Percentiles rank a stretch among this genome's conserved stretches.
These are phyloP conservation scores for Cladosporium oxysporum DNA, from an alignment of 2,329 filamentous ascomycete genomes.

Conservation along the genomic window DNA sequence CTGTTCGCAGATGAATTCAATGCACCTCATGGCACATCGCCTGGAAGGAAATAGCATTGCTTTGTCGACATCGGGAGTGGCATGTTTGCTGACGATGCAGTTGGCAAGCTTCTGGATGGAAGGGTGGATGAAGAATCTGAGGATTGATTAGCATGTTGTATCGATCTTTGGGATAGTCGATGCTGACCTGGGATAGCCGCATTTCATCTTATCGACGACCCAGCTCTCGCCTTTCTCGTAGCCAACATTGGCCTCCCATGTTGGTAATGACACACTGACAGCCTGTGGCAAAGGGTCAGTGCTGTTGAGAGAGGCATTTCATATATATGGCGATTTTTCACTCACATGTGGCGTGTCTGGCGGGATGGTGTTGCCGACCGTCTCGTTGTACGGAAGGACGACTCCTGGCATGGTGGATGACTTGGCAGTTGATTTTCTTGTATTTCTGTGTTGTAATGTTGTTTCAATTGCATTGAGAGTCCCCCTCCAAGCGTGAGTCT, in stretches of 20 bases:
- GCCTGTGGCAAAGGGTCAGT: slow-evolving; percentile 58
- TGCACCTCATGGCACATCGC: slow-evolving; percentile 69
- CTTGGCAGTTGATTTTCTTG: neutral
- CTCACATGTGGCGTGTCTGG: slow-evolving; percentile 76
- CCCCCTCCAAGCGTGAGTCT: neutral
- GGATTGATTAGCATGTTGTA: neutral
- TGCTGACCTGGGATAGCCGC: slow-evolving; percentile 79
- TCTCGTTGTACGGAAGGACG: slow-evolving; percentile 37
- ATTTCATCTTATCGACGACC: slow-evolving; percentile 82
- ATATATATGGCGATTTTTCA: slow-evolving; percentile 26
- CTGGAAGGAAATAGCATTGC: slow-evolving; percentile 83
- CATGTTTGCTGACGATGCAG: slow-evolving; percentile 67
- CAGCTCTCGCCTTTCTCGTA: slow-evolving; percentile 92
- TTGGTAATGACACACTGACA: slow-evolving; percentile 92
- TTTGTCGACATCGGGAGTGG: slow-evolving; percentile 57
- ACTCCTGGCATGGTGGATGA: slow-evolving; percentile 25
- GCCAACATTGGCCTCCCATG: slow-evolving; percentile 85
- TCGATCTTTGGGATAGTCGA: neutral
- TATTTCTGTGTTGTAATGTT: neutral
- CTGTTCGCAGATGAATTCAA: slow-evolving; percentile 68
- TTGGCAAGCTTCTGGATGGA: slow-evolving; percentile 72
- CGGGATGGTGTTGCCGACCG: slow-evolving; percentile 69
- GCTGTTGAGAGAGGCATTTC: neutral
- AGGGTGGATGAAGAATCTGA: slow-evolving; percentile 87
- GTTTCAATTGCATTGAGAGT: neutral